phyloP scores from a whole-genome alignment of 1,139 yeast species.

The Sugiyamaella novakii region DNA sequence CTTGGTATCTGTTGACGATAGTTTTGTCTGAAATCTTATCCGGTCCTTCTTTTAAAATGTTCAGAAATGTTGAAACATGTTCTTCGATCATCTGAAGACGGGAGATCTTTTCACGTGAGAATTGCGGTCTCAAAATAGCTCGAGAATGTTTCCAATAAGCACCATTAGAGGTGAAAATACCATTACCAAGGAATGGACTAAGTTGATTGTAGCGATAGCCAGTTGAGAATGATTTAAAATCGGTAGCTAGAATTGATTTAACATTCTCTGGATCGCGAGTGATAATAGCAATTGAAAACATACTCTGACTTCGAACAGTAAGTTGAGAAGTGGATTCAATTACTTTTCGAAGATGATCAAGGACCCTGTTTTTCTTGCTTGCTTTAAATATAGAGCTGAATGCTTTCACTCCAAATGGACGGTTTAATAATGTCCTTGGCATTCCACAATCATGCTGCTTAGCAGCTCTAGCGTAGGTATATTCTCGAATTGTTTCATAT shows the following conservation, averaged over 20 bases:
- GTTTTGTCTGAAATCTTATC: background rate
- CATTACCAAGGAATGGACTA: slow-evolving; percentile 54
- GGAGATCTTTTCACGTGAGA: slow-evolving; percentile 56
- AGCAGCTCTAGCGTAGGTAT: background rate
- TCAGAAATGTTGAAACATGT: slow-evolving; percentile 25
- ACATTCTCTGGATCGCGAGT: slow-evolving; percentile 53
- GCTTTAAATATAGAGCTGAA: slow-evolving; percentile 16
- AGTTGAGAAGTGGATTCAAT: slow-evolving; percentile 4
- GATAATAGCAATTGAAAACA: slow-evolving; percentile 32
- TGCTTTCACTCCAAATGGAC: slow-evolving; percentile 26
- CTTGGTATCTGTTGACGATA: background rate
- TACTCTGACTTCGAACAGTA: slow-evolving; percentile 23
- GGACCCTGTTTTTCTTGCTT: slow-evolving; percentile 13
- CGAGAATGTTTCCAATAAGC: slow-evolving; percentile 61
- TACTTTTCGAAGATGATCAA: slow-evolving; percentile 12
- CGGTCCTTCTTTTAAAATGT: slow-evolving; percentile 1
- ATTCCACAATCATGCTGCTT: background rate
- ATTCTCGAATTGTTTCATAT: slow-evolving; percentile 4
- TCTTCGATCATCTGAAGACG: slow-evolving; percentile 51
- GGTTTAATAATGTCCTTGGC: slow-evolving; percentile 7
- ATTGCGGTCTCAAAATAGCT: slow-evolving; percentile 61
- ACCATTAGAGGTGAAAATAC: slow-evolving; percentile 59
- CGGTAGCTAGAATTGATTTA: slow-evolving; percentile 31
- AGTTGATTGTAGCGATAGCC: slow-evolving; percentile 51
- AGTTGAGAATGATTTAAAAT: slow-evolving; percentile 54